These are phyloP conservation scores for Sporothrix pallida DNA, from an alignment of 2,329 filamentous ascomycete species.

Conservation along the genomic window DNA sequence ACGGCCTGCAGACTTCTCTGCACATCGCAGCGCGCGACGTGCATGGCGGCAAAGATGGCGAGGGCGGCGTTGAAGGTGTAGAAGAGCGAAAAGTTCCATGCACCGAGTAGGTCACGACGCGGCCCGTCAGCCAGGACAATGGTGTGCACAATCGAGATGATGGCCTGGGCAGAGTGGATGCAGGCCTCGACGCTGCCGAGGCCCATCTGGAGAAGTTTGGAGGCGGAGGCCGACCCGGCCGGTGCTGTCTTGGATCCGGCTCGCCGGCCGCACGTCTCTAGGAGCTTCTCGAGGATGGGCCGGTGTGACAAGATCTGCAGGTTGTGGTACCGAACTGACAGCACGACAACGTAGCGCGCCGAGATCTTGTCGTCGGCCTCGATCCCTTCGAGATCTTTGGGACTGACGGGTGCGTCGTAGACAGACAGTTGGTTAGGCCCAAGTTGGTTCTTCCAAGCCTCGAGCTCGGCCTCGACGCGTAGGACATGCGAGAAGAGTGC, in stretches of 20 bases:
- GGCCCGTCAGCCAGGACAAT: slow-evolving; percentile 21
- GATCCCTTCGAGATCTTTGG: slow-evolving; percentile 29
- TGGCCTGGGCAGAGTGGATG: slow-evolving; percentile 24
- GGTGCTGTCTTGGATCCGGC: background rate
- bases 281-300: slow-evolving; percentile 41
- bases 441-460: slow-evolving; percentile 47
- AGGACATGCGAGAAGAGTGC: slow-evolving; percentile 47
- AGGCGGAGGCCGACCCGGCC: slow-evolving; percentile 32
- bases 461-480: slow-evolving; percentile 48
- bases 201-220: slow-evolving; percentile 34
- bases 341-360: slow-evolving; percentile 44
- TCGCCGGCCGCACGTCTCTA: slow-evolving; percentile 31
- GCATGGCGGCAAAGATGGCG: slow-evolving; percentile 31
- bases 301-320: slow-evolving; percentile 45
- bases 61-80: slow-evolving; percentile 32
- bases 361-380: slow-evolving; percentile 16
- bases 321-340: slow-evolving; percentile 45
- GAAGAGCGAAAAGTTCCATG: slow-evolving; percentile 31
- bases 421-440: slow-evolving; percentile 37
- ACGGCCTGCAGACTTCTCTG: background rate
- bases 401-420: slow-evolving; percentile 36
- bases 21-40: slow-evolving; percentile 7
- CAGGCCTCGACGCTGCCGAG: slow-evolving; percentile 26
- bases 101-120: slow-evolving; percentile 26
- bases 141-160: slow-evolving; percentile 29